Evolutionary conservation across 345 rosid genomes (phyloP).

Genomic region (sweet orange (Citrus sinensis)): DVS_A1.0 CM039166.1:20450001-20450500

Average conservation of each 20-base stretch:
- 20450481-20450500: neutral
- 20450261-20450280: conserved; percentile 93
- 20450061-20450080: neutral
- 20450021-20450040: neutral
- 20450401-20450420: neutral
- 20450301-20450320: conserved; percentile 94
- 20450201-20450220: conserved; percentile 76
- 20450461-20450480: neutral
- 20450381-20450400: conserved; percentile 65
- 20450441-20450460: neutral
- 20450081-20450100: neutral
- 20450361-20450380: conserved; percentile 89
- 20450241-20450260: conserved; percentile 83
- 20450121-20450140: neutral
- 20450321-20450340: conserved; percentile 98
- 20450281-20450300: conserved; percentile 96
- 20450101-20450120: neutral
- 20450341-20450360: conserved; percentile 96
- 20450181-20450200: conserved; percentile 57
- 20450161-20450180: conserved; percentile 33
- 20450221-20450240: conserved; percentile 65
- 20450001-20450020: neutral
- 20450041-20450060: neutral
- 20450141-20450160: neutral
- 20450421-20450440: neutral